Base-by-base conservation (phyloP, 169 alveolate species). In the Plasmodium falciparum region DNA sequence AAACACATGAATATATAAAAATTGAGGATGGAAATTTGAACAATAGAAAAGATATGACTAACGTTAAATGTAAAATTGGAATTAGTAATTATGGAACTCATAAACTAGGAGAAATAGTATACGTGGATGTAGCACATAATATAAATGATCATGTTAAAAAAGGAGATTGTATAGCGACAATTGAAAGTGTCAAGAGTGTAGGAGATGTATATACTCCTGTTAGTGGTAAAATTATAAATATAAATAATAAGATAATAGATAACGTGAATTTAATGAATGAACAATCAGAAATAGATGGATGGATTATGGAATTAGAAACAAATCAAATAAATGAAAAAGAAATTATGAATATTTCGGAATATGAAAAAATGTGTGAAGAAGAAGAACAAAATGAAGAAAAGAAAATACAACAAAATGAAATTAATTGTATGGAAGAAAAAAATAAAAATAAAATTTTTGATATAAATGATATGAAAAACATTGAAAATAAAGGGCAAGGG, bases 181-280 rank as follows among this genome's bases (percentile, higher is more conserved):
- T 94, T 43, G 97, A 94, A 85, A 88, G 94, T 71, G 95, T 90
- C 8, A 94, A 93, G 80, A 92, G 96, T 39, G 95, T 94, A 13
- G 95, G 95, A 17, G 96, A 94, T 72, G 93, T 94, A 11, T 94
- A 93, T 58, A 71, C 94, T 2, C 97, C 96, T 26, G 69, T 86
- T 15, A 45, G 88, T 47, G 97, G 95, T 13, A 90, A 88, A 66
- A 80, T 94, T 66, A 67, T 74, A 29, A 92, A 90, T 52, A 74
- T 73, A 43, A 94, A 94, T 66, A 73, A 66, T 15, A 69, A 61
- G 54, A 39, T 94, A 26, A 47, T 58, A 29, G 89, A 58, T 12
- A 88, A 90, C 24, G 94, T 95, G 56, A 92, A 76, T 54, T 59
- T 91, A 29, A 93, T 94, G 54, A 94, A 94, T 59, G 65, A 20